Conservation (phyloP, 1,284 basidiomycete genomes). For the Cryptococcus sp. region DNA sequence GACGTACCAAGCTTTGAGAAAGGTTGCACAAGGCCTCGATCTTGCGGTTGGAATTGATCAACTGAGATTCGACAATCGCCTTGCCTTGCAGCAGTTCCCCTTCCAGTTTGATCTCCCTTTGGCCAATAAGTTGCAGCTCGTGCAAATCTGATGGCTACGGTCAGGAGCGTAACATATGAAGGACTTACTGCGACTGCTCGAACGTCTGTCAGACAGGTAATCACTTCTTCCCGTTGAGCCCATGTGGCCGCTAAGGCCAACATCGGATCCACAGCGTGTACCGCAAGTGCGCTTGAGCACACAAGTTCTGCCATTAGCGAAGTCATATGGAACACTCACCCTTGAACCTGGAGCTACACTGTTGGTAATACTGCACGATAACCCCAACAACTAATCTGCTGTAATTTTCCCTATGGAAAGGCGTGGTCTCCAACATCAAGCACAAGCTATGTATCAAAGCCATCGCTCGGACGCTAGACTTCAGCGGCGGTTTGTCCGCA, state of each 20-base stretch:
- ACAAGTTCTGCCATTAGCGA: conserved; percentile 19
- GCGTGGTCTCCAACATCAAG: conserved; percentile 85
- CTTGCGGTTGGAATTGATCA: conserved; percentile 72
- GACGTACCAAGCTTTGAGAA: conserved; percentile 76
- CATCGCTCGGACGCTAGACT: conserved; percentile 78
- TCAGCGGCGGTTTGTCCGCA: conserved; percentile 50
- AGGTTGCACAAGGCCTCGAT: conserved; percentile 71
- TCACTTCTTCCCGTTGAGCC: conserved; percentile 78
- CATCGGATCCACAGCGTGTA: too few species aligned
- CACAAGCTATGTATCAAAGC: conserved; percentile 88
- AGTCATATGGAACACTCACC: conserved; percentile 25
- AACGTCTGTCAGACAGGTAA: conserved; percentile 58
- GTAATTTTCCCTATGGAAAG: conserved; percentile 92
- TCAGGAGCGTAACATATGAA: background rate
- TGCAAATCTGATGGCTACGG: conserved; percentile 18
- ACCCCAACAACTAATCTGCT: conserved; percentile 90
- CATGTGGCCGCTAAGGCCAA: conserved; percentile 67
- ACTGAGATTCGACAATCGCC: conserved; percentile 57
- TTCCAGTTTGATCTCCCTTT: conserved; percentile 72
- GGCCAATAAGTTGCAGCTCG: conserved; percentile 50
- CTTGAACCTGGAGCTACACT: conserved; percentile 82
- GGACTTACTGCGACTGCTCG: conserved; percentile 25
- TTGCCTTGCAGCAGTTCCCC: conserved; percentile 56
- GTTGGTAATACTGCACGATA: conserved; percentile 93
- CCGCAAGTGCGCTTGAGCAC: too few species aligned